phyloP scores from a whole-genome alignment of 225 moss, liverwort and hornwort genomes.

The Physcomitrellopsis africana region DNA sequence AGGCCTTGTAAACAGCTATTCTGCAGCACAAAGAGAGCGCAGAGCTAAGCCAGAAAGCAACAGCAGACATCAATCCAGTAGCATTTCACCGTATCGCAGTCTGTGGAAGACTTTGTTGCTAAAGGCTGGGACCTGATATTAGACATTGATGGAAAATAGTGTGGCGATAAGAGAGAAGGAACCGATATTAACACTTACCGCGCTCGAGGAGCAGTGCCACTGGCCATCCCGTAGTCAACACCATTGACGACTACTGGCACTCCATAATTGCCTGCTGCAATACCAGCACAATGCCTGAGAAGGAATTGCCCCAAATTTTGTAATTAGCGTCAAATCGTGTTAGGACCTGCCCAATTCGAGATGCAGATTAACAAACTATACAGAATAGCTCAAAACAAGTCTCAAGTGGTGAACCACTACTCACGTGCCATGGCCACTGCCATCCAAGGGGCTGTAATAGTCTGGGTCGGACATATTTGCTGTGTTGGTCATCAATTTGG shows the following conservation, averaged over 20 bases:
- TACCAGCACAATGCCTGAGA: conserved; percentile 55
- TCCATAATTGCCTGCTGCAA: conserved; percentile 72
- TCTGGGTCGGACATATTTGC: conserved; percentile 47
- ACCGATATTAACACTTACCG: conserved; percentile 35
- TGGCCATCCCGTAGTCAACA: conserved; percentile 57
- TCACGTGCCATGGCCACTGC: conserved; percentile 62
- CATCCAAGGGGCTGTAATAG: conserved; percentile 46
- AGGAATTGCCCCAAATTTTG: neutral
- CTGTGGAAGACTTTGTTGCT: neutral
- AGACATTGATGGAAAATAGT: neutral
- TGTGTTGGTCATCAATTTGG: neutral
- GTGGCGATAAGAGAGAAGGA: neutral
- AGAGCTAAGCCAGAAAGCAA: neutral
- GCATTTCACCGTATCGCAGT: neutral
- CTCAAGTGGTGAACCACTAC: neutral
- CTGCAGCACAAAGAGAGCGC: conserved; percentile 16
- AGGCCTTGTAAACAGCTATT: conserved; percentile 50
- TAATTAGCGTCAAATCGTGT: no score
- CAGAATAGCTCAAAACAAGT: no score
- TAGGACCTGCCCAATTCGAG: no score
- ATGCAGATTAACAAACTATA: no score
- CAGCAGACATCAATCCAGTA: no score
- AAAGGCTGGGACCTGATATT: no score
- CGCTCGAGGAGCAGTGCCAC: conserved; percentile 78
- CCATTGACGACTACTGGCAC: conserved; percentile 58